Base-by-base conservation (phyloP, 306 rosid genomes). In the Cercis canadensis region DNA sequence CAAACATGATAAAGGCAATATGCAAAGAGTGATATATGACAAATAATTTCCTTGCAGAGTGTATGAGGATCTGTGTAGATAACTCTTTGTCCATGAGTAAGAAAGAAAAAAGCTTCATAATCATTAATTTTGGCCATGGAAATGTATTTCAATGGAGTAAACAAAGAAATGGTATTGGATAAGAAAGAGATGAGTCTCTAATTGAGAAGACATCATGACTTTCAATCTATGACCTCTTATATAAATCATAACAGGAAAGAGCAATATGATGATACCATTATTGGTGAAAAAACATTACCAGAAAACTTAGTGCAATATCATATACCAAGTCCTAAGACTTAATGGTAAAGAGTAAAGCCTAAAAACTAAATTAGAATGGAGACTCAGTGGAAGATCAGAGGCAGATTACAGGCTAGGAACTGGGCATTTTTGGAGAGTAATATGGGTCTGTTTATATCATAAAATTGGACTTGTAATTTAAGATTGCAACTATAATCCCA, bases 121-220 rank as follows among this genome's bases (percentile, higher is more conserved):
- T 29, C 8, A 46, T 16, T 14, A 65, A 49, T 49, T 72, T 40
- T 57, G 8, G 17, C 33, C 74, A 56, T 8, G 45, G 65, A 57
- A 50, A 50, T 31, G 34, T 36, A 50, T 18, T 75, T 59, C 18
- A 24, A 49, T 9, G 21, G 33, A 67, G 56, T 16, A 6, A 32
- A 17, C 21, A 59, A 51, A 39, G 55, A 37, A 13, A 10, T 3
- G n/a, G 41, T 33, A 47, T 47, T 52, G 34, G 3, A 50, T 12
- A 16, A 37, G 47, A 49, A 67, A 57, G 11, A 13, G 8, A 21
- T 19, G 47, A 33, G 45, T 49, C 32, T 72, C 18, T 49, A 12
- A 14, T 13, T 17, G 50, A 43, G 11, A 58, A 54, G 11, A 59
- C 41, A 62, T 12, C 19, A 31, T 4, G 39, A 31, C 43, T n/a